Conservation (phyloP, 331 rosid species). For the Acacia concinna region DNA sequence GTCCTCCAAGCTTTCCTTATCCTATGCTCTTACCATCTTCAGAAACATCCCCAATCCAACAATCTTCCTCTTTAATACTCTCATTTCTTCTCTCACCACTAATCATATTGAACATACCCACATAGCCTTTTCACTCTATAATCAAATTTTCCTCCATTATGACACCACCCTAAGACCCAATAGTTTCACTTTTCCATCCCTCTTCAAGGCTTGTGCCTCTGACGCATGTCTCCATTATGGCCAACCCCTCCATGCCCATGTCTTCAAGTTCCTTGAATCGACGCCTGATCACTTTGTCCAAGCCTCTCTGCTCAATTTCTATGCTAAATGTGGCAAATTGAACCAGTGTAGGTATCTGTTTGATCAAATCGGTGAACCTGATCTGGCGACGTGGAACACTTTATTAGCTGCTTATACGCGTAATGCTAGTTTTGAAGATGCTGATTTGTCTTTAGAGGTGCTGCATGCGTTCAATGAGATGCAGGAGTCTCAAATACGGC, state of each 20-base stretch:
- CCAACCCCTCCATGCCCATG: constrained; percentile 39
- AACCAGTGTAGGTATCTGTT: constrained; percentile 28
- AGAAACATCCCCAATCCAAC: constrained; percentile 33
- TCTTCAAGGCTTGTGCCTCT: constrained; percentile 38
- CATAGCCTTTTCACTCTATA: constrained; percentile 40
- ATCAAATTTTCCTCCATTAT: constrained; percentile 24
- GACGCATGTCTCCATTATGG: constrained; percentile 34
- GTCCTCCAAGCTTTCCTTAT: constrained; percentile 26
- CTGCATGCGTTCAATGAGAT: constrained; percentile 33
- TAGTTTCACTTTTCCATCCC: constrained; percentile 48
- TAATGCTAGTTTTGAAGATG: constrained; percentile 29
- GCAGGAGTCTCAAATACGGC: constrained; percentile 32
- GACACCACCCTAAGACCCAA: constrained; percentile 29
- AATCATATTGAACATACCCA: not conserved
- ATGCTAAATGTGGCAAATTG: constrained; percentile 42
- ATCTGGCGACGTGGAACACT: constrained; percentile 42
- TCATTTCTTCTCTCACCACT: constrained; percentile 38
- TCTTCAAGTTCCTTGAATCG: constrained; percentile 42
- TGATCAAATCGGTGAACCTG: constrained; percentile 40
- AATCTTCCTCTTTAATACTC: constrained; percentile 43
- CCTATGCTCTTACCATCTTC: constrained; percentile 38
- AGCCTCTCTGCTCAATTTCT: constrained; percentile 39
- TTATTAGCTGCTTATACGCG: constrained; percentile 34
- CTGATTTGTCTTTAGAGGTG: constrained; percentile 33
- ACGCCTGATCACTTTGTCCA: constrained; percentile 41